phyloP scores from a whole-genome alignment of 2,329 filamentous ascomycete species.

The Chaetomium globosum region DNA sequence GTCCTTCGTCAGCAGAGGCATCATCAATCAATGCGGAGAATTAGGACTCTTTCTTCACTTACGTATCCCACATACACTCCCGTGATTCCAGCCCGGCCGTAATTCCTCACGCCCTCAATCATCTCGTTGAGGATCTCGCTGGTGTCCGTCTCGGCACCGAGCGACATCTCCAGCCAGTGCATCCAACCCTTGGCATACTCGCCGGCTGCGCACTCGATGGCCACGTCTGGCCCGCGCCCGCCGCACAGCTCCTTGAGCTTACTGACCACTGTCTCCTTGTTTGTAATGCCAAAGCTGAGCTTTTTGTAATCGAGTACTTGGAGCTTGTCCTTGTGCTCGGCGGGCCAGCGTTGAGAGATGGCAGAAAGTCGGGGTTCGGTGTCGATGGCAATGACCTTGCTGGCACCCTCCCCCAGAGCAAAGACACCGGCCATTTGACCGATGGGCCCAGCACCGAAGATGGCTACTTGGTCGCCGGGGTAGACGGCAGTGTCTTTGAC shows the following conservation, averaged over 20 bases:
- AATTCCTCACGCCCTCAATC: constrained; percentile 72
- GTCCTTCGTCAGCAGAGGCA: neutral
- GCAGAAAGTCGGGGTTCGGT: constrained; percentile 70
- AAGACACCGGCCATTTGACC: constrained; percentile 83
- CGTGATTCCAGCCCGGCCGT: constrained; percentile 74
- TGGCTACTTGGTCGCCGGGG: constrained; percentile 73
- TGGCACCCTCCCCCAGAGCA: constrained; percentile 72
- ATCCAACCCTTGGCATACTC: constrained; percentile 65
- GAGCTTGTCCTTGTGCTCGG: constrained; percentile 54
- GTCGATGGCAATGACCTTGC: constrained; percentile 78
- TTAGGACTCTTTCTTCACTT: constrained; percentile 36
- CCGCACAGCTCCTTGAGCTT: constrained; percentile 73
- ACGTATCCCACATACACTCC: constrained; percentile 67
- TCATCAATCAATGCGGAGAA: neutral
- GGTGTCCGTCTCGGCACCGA: constrained; percentile 80
- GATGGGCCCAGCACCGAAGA: constrained; percentile 85
- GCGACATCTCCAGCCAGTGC: constrained; percentile 59
- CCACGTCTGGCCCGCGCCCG: constrained; percentile 73
- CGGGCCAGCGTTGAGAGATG: constrained; percentile 63
- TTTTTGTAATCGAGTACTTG: constrained; percentile 69
- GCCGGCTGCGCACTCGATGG: constrained; percentile 66
- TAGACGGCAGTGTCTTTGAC: constrained; percentile 85
- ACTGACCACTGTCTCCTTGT: constrained; percentile 65
- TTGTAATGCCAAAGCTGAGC: constrained; percentile 60
- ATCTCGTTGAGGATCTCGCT: constrained; percentile 80